Percentiles rank a stretch among this genome's conserved stretches.
Evolutionary conservation across 352 stramenopile species (phyloP).

Genomic region (Phytopythium delawarense): DNA sequence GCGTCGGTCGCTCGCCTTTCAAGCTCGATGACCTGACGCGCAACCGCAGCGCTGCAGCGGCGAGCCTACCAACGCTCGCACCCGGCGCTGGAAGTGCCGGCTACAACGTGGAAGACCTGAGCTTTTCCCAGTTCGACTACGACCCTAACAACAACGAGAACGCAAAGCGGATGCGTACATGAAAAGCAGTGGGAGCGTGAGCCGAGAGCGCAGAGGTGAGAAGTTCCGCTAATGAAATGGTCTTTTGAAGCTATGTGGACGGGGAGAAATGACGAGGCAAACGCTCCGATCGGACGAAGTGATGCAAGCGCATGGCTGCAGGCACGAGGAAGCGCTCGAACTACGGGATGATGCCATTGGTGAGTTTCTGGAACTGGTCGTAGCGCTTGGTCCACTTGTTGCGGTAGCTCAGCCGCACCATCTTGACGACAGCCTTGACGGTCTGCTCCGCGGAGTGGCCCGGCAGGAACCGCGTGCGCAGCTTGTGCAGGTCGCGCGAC

Average conservation of each 20-base stretch:
- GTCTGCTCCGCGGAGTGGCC: conserved; percentile 51
- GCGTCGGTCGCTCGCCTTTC: conserved; percentile 8
- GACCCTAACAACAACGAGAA: conserved; percentile 33
- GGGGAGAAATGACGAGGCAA: neutral
- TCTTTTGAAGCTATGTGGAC: neutral
- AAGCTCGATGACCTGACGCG: conserved; percentile 2
- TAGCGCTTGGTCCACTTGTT: conserved; percentile 92
- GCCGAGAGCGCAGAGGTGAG: neutral
- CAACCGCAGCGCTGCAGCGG: neutral
- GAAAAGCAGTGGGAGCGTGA: neutral
- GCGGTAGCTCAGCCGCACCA: conserved; percentile 91
- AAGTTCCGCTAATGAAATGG: neutral
- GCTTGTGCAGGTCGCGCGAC: conserved; percentile 76
- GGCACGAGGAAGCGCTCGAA: neutral
- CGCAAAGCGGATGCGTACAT: conserved; percentile 43
- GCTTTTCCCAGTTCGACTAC: conserved; percentile 83
- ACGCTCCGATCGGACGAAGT: neutral
- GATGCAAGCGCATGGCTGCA: neutral
- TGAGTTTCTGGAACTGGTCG: conserved; percentile 93
- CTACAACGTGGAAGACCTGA: conserved; percentile 79
- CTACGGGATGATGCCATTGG: conserved; percentile 82
- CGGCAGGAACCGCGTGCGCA: conserved; percentile 63
- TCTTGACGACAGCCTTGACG: conserved; percentile 77
- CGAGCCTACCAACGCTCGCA: neutral
- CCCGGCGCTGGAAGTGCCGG: conserved; percentile 13